Conservation (phyloP, 805 yeast species). For the Candida cerambycidarum region DNA sequence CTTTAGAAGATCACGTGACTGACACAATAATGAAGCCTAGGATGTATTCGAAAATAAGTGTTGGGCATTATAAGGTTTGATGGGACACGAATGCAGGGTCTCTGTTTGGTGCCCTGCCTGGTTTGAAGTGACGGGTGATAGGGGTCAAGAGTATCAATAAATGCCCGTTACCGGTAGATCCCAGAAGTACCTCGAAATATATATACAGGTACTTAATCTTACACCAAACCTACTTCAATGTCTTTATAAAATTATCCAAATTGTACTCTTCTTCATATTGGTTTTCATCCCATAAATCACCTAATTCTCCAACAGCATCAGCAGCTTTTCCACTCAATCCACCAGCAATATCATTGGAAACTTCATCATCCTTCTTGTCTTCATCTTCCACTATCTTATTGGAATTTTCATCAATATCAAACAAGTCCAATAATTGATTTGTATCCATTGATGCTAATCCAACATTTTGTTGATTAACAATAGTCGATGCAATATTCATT, state of each 20-base stretch:
- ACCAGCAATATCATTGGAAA: conserved; percentile 66
- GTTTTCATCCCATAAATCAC: conserved; percentile 93
- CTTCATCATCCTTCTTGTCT: conserved; percentile 33
- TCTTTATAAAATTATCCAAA: conserved; percentile 87
- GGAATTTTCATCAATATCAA: conserved; percentile 66
- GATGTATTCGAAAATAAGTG: no score
- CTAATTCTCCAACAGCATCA: conserved; percentile 83
- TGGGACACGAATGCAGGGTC: no score
- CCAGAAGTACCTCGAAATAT: not conserved
- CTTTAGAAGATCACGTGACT: no score
- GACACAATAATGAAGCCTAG: no score
- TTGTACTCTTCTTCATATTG: conserved; percentile 97
- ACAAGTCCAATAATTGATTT: conserved; percentile 84
- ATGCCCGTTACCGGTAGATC: no score
- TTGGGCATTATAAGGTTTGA: no score
- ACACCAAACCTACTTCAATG: conserved; percentile 45
- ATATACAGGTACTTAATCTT: not conserved
- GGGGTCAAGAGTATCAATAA: no score
- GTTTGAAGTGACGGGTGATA: no score
- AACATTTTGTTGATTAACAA: conserved; percentile 95
- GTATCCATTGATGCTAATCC: conserved; percentile 97
- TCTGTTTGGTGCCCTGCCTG: no score
- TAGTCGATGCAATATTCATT: conserved; percentile 94
- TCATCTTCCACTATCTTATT: conserved; percentile 30
- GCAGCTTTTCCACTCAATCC: conserved; percentile 73